Percentiles rank a stretch among this genome's conserved stretches.
phyloP scores from a whole-genome alignment of 106 monocot species.

The Allium cepa region DNA sequence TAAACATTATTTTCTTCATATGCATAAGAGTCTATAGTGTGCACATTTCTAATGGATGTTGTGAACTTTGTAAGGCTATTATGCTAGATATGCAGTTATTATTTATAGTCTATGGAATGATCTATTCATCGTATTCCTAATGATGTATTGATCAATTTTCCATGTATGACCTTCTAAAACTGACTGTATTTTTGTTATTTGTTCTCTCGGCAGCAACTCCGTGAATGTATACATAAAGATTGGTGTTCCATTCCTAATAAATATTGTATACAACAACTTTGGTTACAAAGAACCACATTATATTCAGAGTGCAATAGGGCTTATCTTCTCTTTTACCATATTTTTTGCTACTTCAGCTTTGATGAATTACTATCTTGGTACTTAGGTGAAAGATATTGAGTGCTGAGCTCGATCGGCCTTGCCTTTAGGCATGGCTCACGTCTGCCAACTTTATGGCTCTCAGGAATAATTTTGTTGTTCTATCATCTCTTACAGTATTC shows the following conservation, averaged over 20 bases:
- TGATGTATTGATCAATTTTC: too few species aligned
- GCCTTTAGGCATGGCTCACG: conserved; percentile 69
- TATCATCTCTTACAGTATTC: conserved; percentile 65
- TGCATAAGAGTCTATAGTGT: too few species aligned
- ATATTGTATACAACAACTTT: conserved; percentile 59
- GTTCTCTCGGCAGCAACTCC: too few species aligned
- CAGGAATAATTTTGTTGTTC: conserved; percentile 57
- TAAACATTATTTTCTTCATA: too few species aligned
- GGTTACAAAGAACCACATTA: conserved; percentile 43
- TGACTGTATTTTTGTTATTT: too few species aligned
- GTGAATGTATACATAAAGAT: conserved; percentile 83
- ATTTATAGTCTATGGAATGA: too few species aligned
- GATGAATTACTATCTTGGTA: conserved; percentile 57
- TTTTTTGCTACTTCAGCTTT: conserved; percentile 72
- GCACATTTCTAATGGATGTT: too few species aligned
- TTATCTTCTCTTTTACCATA: conserved; percentile 65
- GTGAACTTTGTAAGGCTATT: too few species aligned
- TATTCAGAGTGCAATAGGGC: conserved; percentile 46
- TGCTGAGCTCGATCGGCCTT: conserved; percentile 71
- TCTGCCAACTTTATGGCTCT: conserved; percentile 52
- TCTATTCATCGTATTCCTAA: too few species aligned
- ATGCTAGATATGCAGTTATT: too few species aligned
- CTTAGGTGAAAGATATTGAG: too few species aligned
- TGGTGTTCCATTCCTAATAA: conserved; percentile 80
- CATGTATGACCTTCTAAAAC: too few species aligned